Evolutionary conservation across 805 yeast species (phyloP).

Genomic region (Ogataea chonburiensis): DNA sequence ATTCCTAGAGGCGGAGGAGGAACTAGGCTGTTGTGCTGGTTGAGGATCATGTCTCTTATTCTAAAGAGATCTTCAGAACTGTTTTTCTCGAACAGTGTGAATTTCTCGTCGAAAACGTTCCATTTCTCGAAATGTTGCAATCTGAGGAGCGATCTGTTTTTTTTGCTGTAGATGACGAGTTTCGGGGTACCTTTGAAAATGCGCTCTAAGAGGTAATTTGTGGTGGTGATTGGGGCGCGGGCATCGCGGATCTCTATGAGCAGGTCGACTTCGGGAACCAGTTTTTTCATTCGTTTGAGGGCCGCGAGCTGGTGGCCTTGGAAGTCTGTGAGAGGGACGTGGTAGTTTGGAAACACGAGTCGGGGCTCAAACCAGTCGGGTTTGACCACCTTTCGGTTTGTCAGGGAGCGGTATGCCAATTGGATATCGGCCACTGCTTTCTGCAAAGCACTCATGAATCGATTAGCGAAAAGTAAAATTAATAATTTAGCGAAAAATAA

Average conservation of each 20-base stretch:
- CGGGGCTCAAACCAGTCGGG: constrained; percentile 58
- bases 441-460: not conserved
- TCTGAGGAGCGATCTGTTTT: constrained; percentile 56
- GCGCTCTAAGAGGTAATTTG: constrained; percentile 75
- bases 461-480: not conserved
- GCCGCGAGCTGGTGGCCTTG: constrained; percentile 91
- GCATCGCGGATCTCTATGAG: constrained; percentile 85
- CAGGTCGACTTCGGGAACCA: constrained; percentile 78
- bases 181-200: constrained; percentile 54
- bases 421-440: constrained; percentile 7
- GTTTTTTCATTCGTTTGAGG: constrained; percentile 57
- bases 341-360: constrained; percentile 67
- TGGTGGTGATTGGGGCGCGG: constrained; percentile 82
- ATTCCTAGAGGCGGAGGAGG: constrained; percentile 86
- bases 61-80: constrained; percentile 46
- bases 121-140: constrained; percentile 33
- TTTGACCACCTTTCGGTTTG: not conserved
- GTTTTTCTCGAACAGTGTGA: constrained; percentile 53
- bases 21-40: constrained; percentile 42
- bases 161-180: constrained; percentile 74
- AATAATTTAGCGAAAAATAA: not conserved
- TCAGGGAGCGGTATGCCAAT: not conserved
- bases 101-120: constrained; percentile 18
- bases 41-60: constrained; percentile 50
- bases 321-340: constrained; percentile 70